These are phyloP conservation scores for Fusarium heterosporum DNA, from an alignment of 2,329 filamentous ascomycete species.

Conservation along the genomic window DNA sequence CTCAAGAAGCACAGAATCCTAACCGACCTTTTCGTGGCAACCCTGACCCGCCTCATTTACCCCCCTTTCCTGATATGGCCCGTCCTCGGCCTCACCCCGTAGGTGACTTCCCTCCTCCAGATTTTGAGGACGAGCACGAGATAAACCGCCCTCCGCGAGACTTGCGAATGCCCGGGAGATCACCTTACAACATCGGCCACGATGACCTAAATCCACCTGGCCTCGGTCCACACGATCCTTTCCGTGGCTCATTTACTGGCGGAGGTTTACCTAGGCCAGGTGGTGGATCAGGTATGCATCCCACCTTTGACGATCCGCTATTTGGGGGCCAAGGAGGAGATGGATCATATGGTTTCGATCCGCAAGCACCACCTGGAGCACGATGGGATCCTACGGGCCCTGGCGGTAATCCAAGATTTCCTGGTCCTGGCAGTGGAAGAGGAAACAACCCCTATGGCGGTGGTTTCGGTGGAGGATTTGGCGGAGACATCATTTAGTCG, in stretches of 20 bases:
- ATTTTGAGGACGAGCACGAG: constrained; percentile 93
- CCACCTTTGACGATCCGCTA: constrained; percentile 91
- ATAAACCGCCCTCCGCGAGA: constrained; percentile 70
- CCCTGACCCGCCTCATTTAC: too few relatives aligned
- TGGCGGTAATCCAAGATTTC: constrained; percentile 63
- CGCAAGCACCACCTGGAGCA: constrained; percentile 86
- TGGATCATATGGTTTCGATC: constrained; percentile 59
- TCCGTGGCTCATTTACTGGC: constrained; percentile 74
- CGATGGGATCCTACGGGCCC: constrained; percentile 90
- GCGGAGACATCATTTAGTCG: constrained; percentile 46
- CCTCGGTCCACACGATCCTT: constrained; percentile 85
- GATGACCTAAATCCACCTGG: constrained; percentile 90
- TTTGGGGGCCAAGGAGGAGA: constrained; percentile 66
- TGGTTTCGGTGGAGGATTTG: constrained; percentile 51
- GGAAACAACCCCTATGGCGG: constrained; percentile 56
- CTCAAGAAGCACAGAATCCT: too few relatives aligned
- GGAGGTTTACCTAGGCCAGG: constrained; percentile 69
- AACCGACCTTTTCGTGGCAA: too few relatives aligned
- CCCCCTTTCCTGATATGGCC: constrained; percentile 70
- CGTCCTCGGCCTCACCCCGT: constrained; percentile 70
- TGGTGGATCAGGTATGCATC: constrained; percentile 88
- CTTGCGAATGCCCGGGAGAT: constrained; percentile 57
- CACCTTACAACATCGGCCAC: constrained; percentile 79
- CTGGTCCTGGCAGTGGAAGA: constrained; percentile 57
- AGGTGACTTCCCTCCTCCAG: constrained; percentile 84